Conservation (phyloP, 768 basidiomycete genomes). For the Suillus americanus region DNA sequence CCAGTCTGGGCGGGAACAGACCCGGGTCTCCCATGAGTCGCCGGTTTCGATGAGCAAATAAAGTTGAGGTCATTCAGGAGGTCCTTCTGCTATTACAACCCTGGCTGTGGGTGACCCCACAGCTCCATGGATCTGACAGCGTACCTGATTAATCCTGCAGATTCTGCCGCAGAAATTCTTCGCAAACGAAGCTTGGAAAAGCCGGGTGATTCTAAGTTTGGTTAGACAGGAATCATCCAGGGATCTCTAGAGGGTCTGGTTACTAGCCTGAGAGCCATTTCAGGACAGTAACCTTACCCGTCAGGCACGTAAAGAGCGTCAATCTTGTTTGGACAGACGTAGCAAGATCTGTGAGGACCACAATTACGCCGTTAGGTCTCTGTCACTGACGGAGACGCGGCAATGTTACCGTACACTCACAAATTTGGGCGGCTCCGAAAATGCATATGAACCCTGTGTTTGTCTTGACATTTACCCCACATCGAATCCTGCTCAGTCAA, state of each 20-base stretch:
- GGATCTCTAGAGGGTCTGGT: slow-evolving; percentile 25
- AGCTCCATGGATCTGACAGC: slow-evolving; percentile 11
- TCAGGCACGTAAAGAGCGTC: slow-evolving; percentile 29
- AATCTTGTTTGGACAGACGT: slow-evolving; percentile 26
- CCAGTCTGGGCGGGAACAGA: slow-evolving; percentile 6
- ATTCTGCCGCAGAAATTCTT: slow-evolving; percentile 1
- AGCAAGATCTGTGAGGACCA: slow-evolving; percentile 28
- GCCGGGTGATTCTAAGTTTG: slow-evolving; percentile 25
- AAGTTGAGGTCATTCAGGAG: slow-evolving; percentile 15
- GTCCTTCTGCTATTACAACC: slow-evolving; percentile 20
- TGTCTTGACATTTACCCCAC: slow-evolving; percentile 1
- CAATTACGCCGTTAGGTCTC: slow-evolving; percentile 29
- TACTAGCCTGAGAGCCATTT: slow-evolving; percentile 26
- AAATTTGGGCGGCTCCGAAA: slow-evolving; percentile 31
- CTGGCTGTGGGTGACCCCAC: slow-evolving; percentile 16
- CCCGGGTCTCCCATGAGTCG: slow-evolving; percentile 8
- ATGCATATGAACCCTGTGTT: slow-evolving; percentile 32
- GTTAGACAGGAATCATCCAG: slow-evolving; percentile 24
- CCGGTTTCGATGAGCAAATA: slow-evolving; percentile 21
- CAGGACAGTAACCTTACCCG: slow-evolving; percentile 14
- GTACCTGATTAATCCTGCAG: slow-evolving; percentile 20
- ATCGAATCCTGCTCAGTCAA: background rate
- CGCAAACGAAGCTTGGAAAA: slow-evolving; percentile 6
- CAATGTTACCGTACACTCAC: slow-evolving; percentile 29
- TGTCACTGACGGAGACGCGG: slow-evolving; percentile 22